These are phyloP conservation scores for Pythium aquatile DNA, from an alignment of 352 stramenopile genomes.

Conservation along the genomic window DNA sequence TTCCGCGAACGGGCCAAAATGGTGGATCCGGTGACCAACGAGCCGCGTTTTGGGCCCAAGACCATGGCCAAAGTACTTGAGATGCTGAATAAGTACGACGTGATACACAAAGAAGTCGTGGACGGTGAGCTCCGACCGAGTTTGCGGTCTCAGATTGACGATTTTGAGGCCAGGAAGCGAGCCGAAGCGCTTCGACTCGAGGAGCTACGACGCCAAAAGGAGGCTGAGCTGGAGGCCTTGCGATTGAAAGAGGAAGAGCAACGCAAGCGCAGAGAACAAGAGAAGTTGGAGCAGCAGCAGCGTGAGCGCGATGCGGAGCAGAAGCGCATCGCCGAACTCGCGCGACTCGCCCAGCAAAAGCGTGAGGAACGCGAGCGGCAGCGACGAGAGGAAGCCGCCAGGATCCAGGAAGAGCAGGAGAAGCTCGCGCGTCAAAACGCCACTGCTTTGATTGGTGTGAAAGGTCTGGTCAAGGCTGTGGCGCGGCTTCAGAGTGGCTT, in stretches of 20 bases:
- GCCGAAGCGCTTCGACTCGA: constrained; percentile 18
- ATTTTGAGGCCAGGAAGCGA: constrained; percentile 25
- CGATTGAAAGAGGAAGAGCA: constrained; percentile 17
- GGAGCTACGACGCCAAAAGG: constrained; percentile 13
- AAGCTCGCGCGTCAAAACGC: constrained; percentile 35
- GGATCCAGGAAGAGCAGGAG: constrained; percentile 25
- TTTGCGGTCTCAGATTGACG: constrained; percentile 3
- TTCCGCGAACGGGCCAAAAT: constrained; percentile 50
- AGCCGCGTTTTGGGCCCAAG: constrained; percentile 72
- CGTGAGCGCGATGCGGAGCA: constrained; percentile 30
- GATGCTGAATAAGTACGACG: constrained; percentile 53
- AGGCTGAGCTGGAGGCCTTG: constrained; percentile 16
- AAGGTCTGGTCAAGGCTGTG: constrained; percentile 43
- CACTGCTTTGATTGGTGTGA: constrained; percentile 35
- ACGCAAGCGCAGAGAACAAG: constrained; percentile 5
- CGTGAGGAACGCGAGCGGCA: constrained; percentile 39
- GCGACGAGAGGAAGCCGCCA: constrained; percentile 23
- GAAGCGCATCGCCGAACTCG: constrained; percentile 42
- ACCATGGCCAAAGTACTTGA: constrained; percentile 65
- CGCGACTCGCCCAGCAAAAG: constrained; percentile 52
- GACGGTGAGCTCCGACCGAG: constrained; percentile 11
- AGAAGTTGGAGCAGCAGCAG: constrained; percentile 22
- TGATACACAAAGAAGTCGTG: constrained; percentile 32
- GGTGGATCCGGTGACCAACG: constrained; percentile 71
- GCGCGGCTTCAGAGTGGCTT: constrained; percentile 44